Percentiles rank a stretch among this genome's conserved stretches.
Conservation (phyloP, 2,329 filamentous ascomycete genomes). For the Ophiostoma australiae region DNA sequence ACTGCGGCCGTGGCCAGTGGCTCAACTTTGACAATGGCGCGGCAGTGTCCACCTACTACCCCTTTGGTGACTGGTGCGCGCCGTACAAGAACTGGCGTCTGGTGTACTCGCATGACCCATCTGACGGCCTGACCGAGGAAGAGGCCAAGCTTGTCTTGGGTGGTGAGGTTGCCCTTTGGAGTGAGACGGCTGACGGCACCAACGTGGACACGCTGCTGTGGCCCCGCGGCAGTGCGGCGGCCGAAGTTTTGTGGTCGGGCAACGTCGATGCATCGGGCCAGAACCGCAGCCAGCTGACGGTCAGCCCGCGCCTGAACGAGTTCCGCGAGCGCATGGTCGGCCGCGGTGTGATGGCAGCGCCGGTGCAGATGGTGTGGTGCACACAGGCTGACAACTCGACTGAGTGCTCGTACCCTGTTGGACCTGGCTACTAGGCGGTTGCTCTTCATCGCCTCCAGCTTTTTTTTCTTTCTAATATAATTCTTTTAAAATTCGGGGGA, state of each 20-base stretch:
- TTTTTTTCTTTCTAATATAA: background rate
- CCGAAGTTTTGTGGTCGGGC: slow-evolving; percentile 77
- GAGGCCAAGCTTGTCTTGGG: slow-evolving; percentile 67
- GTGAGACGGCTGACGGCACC: slow-evolving; percentile 69
- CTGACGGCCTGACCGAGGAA: slow-evolving; percentile 56
- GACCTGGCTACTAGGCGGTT: slow-evolving; percentile 23
- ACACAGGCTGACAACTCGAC: slow-evolving; percentile 53
- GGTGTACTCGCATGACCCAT: slow-evolving; percentile 75
- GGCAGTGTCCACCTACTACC: slow-evolving; percentile 52
- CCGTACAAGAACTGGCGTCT: slow-evolving; percentile 78
- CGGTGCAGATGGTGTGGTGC: slow-evolving; percentile 70
- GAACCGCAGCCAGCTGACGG: slow-evolving; percentile 67
- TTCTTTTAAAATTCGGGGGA: background rate
- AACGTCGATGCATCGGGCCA: slow-evolving; percentile 58
- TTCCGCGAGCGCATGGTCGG: slow-evolving; percentile 71
- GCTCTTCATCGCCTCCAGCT: background rate
- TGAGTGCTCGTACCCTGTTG: slow-evolving; percentile 38
- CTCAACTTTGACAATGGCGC: slow-evolving; percentile 61
- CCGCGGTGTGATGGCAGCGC: slow-evolving; percentile 57
- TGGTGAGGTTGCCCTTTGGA: slow-evolving; percentile 78
- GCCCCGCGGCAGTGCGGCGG: slow-evolving; percentile 69
- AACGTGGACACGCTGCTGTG: slow-evolving; percentile 73
- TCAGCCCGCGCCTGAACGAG: slow-evolving; percentile 64
- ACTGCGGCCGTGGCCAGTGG: slow-evolving; percentile 78
- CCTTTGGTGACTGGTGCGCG: slow-evolving; percentile 75